Conservation (phyloP, 1,284 basidiomycete species). For the Thelephora terrestris region DNA sequence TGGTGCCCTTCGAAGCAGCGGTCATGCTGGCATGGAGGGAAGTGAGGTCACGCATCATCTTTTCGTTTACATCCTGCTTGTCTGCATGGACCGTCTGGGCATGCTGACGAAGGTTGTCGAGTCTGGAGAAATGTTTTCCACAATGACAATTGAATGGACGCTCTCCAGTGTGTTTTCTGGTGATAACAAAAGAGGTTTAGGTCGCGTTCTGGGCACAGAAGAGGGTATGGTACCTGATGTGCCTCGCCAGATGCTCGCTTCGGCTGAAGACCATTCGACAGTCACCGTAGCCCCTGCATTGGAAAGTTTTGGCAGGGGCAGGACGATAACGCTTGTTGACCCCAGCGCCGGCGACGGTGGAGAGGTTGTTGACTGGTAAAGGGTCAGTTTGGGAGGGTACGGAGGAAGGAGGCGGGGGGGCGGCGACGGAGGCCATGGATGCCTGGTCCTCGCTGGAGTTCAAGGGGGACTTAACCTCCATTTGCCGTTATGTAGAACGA, state of each 20-base stretch:
- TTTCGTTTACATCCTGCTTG: constrained; percentile 79
- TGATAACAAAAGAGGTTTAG: constrained; percentile 13
- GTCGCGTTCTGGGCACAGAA: constrained; percentile 8
- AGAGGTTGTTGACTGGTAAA: background rate
- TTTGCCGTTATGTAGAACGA: background rate
- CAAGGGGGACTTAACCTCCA: constrained; percentile 1
- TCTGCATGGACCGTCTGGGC: constrained; percentile 94
- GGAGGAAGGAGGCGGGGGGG: constrained; percentile 5
- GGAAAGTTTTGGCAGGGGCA: constrained; percentile 83
- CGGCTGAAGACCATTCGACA: constrained; percentile 95
- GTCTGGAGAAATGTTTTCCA: constrained; percentile 88
- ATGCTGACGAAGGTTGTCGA: constrained; percentile 95
- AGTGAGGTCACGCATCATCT: constrained; percentile 85
- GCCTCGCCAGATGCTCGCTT: constrained; percentile 90
- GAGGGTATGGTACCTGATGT: constrained; percentile 64
- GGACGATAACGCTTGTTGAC: constrained; percentile 61
- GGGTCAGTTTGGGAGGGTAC: constrained; percentile 2
- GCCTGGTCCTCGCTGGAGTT: background rate
- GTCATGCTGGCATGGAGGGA: constrained; percentile 80
- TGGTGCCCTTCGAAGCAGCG: constrained; percentile 50
- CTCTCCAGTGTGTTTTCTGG: constrained; percentile 94
- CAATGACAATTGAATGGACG: constrained; percentile 94
- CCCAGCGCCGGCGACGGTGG: constrained; percentile 9
- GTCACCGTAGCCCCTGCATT: constrained; percentile 90
- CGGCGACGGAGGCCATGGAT: background rate